Base-by-base conservation (phyloP, 2,329 filamentous ascomycete genomes). In the Pseudopyricularia javanii region DNA sequence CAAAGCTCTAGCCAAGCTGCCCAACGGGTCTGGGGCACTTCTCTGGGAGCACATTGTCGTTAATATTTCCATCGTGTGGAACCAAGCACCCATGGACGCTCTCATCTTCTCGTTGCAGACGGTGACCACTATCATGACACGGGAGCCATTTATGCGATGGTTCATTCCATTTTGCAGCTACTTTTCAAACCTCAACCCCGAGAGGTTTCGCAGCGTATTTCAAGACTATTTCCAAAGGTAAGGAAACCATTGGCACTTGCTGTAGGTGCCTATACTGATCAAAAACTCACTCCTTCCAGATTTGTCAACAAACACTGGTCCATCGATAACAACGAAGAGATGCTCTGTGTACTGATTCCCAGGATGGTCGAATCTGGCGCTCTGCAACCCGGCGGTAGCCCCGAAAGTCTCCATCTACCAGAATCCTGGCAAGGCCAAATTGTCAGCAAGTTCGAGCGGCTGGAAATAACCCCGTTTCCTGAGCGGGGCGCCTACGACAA, bases 111-210 rank as follows among this genome's bases (percentile, higher is more conserved):
- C 80, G 35, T 77, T 91, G 54, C 76, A 79, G 15, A 68, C 79
- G 3, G 74, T 95, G 47, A 78, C 80, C 63, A 80, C 84, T 33
- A 70, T 72, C 3, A 70, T 95, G 49, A 82, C 79, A 3, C 77
- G 78, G 51, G 80, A 85, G 47, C 75, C 76, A 1, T 76, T 91
- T 60, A 79, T 84, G 61, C 69, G 69, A 51, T 85, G 83, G 72
- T 97, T 95, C 64, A 76, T 97, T 45, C 78, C 83, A 0, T 95
- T 97, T 66, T 96, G 89, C 67, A 84, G 85, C 14, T 83, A 88
- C 51, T 83, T 93, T 59, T 84, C 88, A 0, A 79, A 88, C 52
- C 73, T 94, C 34, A 83, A 90, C 47, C 64, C 76, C 2, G 79
- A 84, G 52, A 79, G 87, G 37, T 98, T 97, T 63, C 79, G 82